These are phyloP conservation scores for Monilinia fructigena DNA, from an alignment of 2,329 filamentous ascomycete species.

Conservation along the genomic window DNA sequence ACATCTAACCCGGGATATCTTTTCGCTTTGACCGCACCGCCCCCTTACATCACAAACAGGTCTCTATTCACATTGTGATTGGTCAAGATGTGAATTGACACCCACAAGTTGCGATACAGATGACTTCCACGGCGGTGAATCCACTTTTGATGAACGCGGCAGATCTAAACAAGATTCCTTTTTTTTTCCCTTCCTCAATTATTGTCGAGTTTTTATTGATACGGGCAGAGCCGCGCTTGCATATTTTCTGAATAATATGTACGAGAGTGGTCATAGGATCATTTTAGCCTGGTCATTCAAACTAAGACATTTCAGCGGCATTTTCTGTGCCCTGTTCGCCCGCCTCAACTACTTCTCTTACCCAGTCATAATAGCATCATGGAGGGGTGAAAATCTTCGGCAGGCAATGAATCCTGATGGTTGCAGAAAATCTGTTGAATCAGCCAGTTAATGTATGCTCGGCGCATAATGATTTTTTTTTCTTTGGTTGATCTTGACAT, in stretches of 20 bases:
- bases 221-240: constrained; percentile 27
- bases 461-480: neutral
- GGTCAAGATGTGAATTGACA: neutral
- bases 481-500: constrained; percentile 2
- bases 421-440: neutral
- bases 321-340: neutral
- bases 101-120: constrained; percentile 15
- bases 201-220: constrained; percentile 13
- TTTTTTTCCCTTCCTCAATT: constrained; percentile 5
- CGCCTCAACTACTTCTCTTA: neutral
- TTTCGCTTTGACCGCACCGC: neutral
- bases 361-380: neutral
- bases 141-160: constrained; percentile 19
- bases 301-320: constrained; percentile 15
- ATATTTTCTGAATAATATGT: constrained; percentile 13
- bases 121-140: constrained; percentile 17
- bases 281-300: constrained; percentile 15
- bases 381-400: constrained; percentile 6
- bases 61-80: neutral
- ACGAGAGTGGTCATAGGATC: constrained; percentile 23
- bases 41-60: neutral
- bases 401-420: neutral
- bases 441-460: constrained; percentile 2
- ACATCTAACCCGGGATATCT: constrained; percentile 7
- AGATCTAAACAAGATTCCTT: constrained; percentile 20